A percentile compares a stretch with the other conserved stretches of the same genome.
Conservation (phyloP, 441 rosid genomes). For the Populus trichocarpa region DNA sequence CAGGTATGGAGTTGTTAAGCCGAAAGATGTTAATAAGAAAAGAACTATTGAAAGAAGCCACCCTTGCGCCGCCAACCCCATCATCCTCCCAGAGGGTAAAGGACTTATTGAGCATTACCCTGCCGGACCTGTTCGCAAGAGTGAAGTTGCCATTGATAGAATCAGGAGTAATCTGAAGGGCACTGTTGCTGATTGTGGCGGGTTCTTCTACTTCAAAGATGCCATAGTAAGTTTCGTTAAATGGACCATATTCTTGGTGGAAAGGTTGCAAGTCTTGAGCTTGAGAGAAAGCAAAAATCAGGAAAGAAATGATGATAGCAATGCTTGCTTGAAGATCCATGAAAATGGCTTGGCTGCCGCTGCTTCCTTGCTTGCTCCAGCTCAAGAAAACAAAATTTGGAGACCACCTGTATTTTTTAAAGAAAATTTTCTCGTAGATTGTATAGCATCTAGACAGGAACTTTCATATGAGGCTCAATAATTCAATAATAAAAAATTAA, state of each 20-base stretch:
- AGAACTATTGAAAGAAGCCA: constrained; percentile 49
- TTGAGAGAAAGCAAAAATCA: background rate
- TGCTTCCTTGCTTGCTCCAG: too few species aligned
- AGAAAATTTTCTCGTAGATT: too few species aligned
- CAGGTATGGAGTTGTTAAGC: constrained; percentile 24
- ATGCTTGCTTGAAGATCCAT: background rate
- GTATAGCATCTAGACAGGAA: background rate
- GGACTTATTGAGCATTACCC: constrained; percentile 26
- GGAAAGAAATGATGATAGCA: background rate
- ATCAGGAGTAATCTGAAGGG: constrained; percentile 56
- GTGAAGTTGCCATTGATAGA: constrained; percentile 29
- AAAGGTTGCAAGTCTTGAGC: constrained; percentile 3
- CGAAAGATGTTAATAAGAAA: constrained; percentile 41
- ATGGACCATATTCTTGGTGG: constrained; percentile 29
- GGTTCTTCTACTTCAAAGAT: constrained; percentile 19
- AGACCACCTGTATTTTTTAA: background rate
- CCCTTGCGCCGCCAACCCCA: background rate
- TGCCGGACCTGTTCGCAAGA: constrained; percentile 34
- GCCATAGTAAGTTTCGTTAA: constrained; percentile 27
- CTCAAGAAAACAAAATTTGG: background rate
- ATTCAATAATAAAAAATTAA: too few species aligned
- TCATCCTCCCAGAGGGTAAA: constrained; percentile 38
- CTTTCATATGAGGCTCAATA: background rate
- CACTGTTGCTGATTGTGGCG: constrained; percentile 40
- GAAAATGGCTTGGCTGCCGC: background rate